Percentiles rank a stretch among this genome's conserved stretches.
phyloP scores from a whole-genome alignment of 2,329 filamentous ascomycete genomes.

The Trichoderma sp. region DNA sequence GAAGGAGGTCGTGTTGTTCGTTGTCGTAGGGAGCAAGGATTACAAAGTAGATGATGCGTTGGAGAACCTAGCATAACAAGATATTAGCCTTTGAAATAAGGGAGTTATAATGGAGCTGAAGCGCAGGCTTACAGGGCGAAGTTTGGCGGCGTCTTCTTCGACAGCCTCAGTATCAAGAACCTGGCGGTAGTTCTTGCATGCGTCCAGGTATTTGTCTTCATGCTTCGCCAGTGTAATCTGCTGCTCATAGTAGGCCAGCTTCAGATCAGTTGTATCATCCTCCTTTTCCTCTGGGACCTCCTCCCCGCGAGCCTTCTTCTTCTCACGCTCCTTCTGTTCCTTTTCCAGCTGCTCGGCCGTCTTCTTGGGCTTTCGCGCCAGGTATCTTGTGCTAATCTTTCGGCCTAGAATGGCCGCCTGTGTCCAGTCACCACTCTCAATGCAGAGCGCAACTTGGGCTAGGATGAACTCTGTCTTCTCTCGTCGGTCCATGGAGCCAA shows the following conservation, averaged over 20 bases:
- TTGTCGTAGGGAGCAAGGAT: slow-evolving; percentile 97
- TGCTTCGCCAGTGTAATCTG: slow-evolving; percentile 95
- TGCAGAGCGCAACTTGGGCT: slow-evolving; percentile 90
- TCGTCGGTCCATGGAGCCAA: slow-evolving; percentile 93
- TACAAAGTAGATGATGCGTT: slow-evolving; percentile 96
- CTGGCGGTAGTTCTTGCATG: slow-evolving; percentile 96
- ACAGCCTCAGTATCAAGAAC: slow-evolving; percentile 95
- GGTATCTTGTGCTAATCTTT: slow-evolving; percentile 95
- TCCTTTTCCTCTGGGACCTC: slow-evolving; percentile 75
- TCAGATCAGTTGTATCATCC: slow-evolving; percentile 93
- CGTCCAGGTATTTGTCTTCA: slow-evolving; percentile 94
- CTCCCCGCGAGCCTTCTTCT: slow-evolving; percentile 75
- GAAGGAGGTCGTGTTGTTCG: slow-evolving; percentile 94
- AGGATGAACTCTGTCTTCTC: slow-evolving; percentile 99
- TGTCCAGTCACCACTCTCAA: slow-evolving; percentile 93
- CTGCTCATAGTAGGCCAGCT: slow-evolving; percentile 94
- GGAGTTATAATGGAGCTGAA: not conserved
- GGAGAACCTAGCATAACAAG: slow-evolving; percentile 62
- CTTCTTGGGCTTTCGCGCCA: slow-evolving; percentile 88
- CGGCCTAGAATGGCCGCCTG: slow-evolving; percentile 90
- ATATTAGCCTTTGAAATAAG: not conserved
- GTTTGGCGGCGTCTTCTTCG: slow-evolving; percentile 81
- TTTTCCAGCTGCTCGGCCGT: slow-evolving; percentile 84
- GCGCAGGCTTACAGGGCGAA: slow-evolving; percentile 68
- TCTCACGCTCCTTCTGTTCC: slow-evolving; percentile 83